Evolutionary conservation across 2,329 filamentous ascomycete species (phyloP).

Genomic region (Paecilomyces sp.): DNA sequence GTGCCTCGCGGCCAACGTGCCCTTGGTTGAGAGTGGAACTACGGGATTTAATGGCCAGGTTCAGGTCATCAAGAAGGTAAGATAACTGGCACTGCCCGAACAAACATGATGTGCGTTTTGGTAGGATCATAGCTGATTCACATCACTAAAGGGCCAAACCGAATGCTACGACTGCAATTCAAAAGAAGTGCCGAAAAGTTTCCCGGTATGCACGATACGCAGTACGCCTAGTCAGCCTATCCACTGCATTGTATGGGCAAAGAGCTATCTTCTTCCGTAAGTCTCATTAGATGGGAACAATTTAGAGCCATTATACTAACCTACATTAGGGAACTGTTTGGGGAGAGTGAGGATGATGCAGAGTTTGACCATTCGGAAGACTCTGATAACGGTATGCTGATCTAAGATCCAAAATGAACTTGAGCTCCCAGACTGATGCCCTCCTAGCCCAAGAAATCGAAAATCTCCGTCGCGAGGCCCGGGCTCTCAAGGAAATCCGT

Average conservation of each 20-base stretch:
- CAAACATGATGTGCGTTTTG: slow-evolving; percentile 2
- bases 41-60: slow-evolving; percentile 98
- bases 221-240: slow-evolving; percentile 95
- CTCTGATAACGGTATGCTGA: slow-evolving; percentile 61
- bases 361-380: slow-evolving; percentile 74
- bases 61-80: slow-evolving; percentile 81
- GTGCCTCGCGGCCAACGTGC: slow-evolving; percentile 86
- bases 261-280: slow-evolving; percentile 83
- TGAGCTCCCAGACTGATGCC: slow-evolving; percentile 11
- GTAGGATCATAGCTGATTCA: not conserved
- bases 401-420: not conserved
- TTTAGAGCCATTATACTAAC: slow-evolving; percentile 17
- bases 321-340: slow-evolving; percentile 67
- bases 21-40: slow-evolving; percentile 91
- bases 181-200: slow-evolving; percentile 86
- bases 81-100: not conserved
- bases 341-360: slow-evolving; percentile 78
- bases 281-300: slow-evolving; percentile 4
- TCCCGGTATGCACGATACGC: slow-evolving; percentile 93
- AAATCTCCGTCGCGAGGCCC: slow-evolving; percentile 76
- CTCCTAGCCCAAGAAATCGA: slow-evolving; percentile 66
- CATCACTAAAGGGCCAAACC: slow-evolving; percentile 56
- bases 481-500: slow-evolving; percentile 75
- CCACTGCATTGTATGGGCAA: slow-evolving; percentile 98
- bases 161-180: slow-evolving; percentile 94